Percentiles rank a stretch among this genome's conserved stretches.
Conservation (phyloP, 371 early-diverging fungal species). For the Nematocida sp. region DNA sequence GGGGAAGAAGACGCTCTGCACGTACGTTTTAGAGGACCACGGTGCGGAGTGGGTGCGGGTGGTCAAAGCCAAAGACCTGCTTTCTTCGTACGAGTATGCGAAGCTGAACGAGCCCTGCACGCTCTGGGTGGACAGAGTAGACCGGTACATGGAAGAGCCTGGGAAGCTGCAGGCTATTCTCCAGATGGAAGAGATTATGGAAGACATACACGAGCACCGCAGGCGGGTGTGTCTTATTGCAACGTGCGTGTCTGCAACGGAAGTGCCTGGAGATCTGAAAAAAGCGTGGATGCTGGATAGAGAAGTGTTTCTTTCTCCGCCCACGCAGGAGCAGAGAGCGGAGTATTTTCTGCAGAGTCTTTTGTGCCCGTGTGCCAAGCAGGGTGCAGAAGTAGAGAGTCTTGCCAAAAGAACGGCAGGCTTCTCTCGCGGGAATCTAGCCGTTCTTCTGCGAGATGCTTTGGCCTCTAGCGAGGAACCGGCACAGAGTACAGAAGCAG, state of each 20-base stretch:
- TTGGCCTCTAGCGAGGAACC: too few relatives aligned
- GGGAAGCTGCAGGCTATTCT: not conserved
- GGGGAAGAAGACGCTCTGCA: conserved; percentile 34
- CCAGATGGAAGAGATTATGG: conserved; percentile 22
- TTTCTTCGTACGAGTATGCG: conserved; percentile 40
- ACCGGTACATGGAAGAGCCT: conserved; percentile 14
- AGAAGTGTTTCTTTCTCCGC: not conserved
- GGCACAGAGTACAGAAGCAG: not conserved
- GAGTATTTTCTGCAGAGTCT: too few relatives aligned
- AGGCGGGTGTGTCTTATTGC: conserved; percentile 22
- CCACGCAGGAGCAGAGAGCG: conserved; percentile 4
- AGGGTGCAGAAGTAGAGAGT: not conserved
- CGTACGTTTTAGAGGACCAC: conserved; percentile 1
- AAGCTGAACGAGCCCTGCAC: conserved; percentile 52
- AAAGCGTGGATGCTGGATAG: conserved; percentile 12
- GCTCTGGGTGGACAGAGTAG: conserved; percentile 39
- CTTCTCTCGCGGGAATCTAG: conserved; percentile 29
- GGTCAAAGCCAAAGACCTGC: not conserved
- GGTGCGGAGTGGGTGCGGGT: conserved; percentile 29
- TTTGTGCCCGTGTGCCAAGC: too few relatives aligned
- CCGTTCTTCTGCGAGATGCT: conserved; percentile 25
- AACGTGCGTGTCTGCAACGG: not conserved
- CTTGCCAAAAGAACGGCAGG: conserved; percentile 42
- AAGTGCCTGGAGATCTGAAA: conserved; percentile 13
- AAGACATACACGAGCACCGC: conserved; percentile 13